A percentile compares a stretch with the other conserved stretches of the same genome.
These are phyloP conservation scores for Trichoderma atroviride DNA, from an alignment of 2,329 filamentous ascomycete species.

Conservation along the genomic window DNA sequence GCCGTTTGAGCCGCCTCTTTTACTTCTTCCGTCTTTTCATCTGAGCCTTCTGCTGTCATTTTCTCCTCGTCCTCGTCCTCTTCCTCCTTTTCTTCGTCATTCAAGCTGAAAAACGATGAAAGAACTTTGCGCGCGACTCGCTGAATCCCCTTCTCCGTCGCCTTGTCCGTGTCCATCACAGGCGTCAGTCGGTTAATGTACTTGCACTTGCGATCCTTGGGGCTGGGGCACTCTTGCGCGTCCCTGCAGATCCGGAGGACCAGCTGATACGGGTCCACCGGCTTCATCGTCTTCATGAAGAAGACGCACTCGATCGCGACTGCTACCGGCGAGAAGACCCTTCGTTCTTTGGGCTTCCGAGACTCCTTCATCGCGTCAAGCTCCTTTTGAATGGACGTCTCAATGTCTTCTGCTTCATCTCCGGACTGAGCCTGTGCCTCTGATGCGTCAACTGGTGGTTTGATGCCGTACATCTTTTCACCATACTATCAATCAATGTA, in stretches of 20 bases:
- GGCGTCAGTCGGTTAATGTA: conserved; percentile 64
- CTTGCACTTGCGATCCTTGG: conserved; percentile 50
- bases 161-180: conserved; percentile 59
- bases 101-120: conserved; percentile 61
- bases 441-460: conserved; percentile 37
- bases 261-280: conserved; percentile 59
- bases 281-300: conserved; percentile 60
- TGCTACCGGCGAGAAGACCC: conserved; percentile 56
- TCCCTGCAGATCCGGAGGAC: conserved; percentile 59
- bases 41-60: conserved; percentile 53
- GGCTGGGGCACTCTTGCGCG: conserved; percentile 47
- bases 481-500: conserved; percentile 57
- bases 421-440: conserved; percentile 21
- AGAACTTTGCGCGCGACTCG: conserved; percentile 67
- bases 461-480: conserved; percentile 61
- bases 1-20: conserved; percentile 8
- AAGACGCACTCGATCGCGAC: conserved; percentile 64
- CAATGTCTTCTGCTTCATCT: conserved; percentile 37
- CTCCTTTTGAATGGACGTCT: conserved; percentile 69
- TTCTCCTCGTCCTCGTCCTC: not conserved
- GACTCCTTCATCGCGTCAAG: conserved; percentile 61
- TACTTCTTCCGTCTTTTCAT: conserved; percentile 38
- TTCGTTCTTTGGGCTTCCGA: conserved; percentile 45
- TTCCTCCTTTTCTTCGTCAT: conserved; percentile 31
- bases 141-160: conserved; percentile 68